Evolutionary conservation across 768 basidiomycete genomes (phyloP).

Genomic region (Kwoniella bestiolae): DNA sequence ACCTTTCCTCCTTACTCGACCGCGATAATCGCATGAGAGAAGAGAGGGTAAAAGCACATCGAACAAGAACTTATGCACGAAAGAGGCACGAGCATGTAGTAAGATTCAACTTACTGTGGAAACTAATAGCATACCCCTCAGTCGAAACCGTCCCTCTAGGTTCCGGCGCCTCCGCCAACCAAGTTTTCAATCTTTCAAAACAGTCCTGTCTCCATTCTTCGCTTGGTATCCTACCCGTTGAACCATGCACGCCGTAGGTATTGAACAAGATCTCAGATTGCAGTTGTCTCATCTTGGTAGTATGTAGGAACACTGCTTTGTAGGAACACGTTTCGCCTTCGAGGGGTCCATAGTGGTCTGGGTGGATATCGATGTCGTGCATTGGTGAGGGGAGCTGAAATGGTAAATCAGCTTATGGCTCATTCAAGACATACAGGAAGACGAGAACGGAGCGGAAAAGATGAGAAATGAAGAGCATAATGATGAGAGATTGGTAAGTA

Average conservation of each 20-base stretch:
- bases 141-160: conserved; percentile 54
- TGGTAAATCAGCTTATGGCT: background rate
- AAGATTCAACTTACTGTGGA: conserved; percentile 54
- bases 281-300: conserved; percentile 53
- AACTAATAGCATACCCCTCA: conserved; percentile 57
- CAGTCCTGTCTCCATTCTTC: conserved; percentile 56
- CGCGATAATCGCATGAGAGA: too few relatives aligned
- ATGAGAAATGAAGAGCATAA: too few relatives aligned
- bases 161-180: conserved; percentile 56
- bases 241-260: conserved; percentile 52
- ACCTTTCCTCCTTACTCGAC: too few relatives aligned
- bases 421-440: background rate
- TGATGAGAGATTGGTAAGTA: too few relatives aligned
- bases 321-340: conserved; percentile 50
- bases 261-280: conserved; percentile 56
- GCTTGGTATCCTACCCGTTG: conserved; percentile 24
- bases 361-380: conserved; percentile 53
- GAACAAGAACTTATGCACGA: too few relatives aligned
- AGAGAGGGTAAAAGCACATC: too few relatives aligned
- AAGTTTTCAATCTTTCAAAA: conserved; percentile 54
- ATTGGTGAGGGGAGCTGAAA: conserved; percentile 47
- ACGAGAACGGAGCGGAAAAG: background rate
- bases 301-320: conserved; percentile 54
- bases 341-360: conserved; percentile 39
- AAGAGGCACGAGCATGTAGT: too few relatives aligned